Percentiles rank a stretch among this genome's conserved stretches.
Evolutionary conservation across 139 green algal genomes (phyloP).

Genomic region (Coelastrella sp.): DNA sequence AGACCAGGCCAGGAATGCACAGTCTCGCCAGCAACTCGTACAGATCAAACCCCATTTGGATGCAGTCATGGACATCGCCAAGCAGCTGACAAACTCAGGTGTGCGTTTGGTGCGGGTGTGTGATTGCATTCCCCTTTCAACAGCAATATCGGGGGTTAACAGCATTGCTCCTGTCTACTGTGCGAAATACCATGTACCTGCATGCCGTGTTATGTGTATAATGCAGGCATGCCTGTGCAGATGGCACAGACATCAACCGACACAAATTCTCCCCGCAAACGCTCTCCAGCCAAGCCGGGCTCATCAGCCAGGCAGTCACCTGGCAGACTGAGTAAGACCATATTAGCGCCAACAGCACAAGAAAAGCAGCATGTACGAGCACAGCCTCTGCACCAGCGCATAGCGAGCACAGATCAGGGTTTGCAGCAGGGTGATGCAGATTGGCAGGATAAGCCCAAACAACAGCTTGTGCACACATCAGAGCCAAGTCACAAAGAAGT

Average conservation of each 20-base stretch:
- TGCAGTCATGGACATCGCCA: not conserved
- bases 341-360: not conserved
- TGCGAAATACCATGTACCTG: too few relatives aligned
- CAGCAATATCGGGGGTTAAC: too few relatives aligned
- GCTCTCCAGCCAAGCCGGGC: not conserved
- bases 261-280: not conserved
- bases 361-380: not conserved
- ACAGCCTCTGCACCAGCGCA: not conserved
- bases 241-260: not conserved
- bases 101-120: too few relatives aligned
- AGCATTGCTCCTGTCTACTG: not conserved
- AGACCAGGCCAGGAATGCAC: constrained; percentile 4
- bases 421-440: too few relatives aligned
- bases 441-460: too few relatives aligned
- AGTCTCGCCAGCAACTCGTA: not conserved
- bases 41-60: not conserved
- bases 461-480: too few relatives aligned
- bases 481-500: too few relatives aligned
- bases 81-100: too few relatives aligned
- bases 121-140: too few relatives aligned
- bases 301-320: not conserved
- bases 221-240: not conserved
- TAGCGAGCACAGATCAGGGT: too few relatives aligned
- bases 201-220: too few relatives aligned
- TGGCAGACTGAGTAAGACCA: constrained; percentile 17